phyloP scores from a whole-genome alignment of 2,329 filamentous ascomycete species.

The Exophiala aquamarina region DNA sequence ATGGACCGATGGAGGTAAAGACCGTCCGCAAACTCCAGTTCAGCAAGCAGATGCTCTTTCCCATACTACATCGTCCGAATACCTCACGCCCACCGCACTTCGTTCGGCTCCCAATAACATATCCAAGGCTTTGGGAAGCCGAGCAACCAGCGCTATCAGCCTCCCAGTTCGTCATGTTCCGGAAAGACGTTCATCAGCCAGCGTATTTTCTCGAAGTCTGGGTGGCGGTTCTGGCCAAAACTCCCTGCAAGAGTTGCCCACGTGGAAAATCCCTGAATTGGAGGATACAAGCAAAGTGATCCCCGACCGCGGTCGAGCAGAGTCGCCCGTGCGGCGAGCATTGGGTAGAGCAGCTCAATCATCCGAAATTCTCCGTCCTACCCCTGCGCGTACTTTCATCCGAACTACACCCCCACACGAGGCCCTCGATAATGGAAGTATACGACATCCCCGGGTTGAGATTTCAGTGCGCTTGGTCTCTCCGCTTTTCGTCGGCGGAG shows the following conservation, averaged over 20 bases:
- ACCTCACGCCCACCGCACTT: slow-evolving; percentile 15
- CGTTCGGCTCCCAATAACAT: slow-evolving; percentile 5
- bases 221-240: slow-evolving; percentile 14
- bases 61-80: slow-evolving; percentile 22
- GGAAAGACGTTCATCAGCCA: slow-evolving; percentile 26
- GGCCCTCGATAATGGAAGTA: slow-evolving; percentile 49
- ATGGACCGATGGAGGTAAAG: slow-evolving; percentile 17
- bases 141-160: slow-evolving; percentile 25
- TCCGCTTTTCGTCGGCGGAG: slow-evolving; percentile 56
- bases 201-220: slow-evolving; percentile 21
- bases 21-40: slow-evolving; percentile 13
- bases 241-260: slow-evolving; percentile 26
- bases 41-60: slow-evolving; percentile 13
- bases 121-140: slow-evolving; percentile 15
- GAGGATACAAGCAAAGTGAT: slow-evolving; percentile 33
- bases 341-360: slow-evolving; percentile 43
- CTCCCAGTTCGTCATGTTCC: slow-evolving; percentile 24
- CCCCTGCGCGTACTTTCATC: slow-evolving; percentile 51
- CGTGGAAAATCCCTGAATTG: slow-evolving; percentile 25
- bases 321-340: slow-evolving; percentile 50
- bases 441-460: slow-evolving; percentile 50
- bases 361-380: slow-evolving; percentile 41
- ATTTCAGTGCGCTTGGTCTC: slow-evolving; percentile 52
- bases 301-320: slow-evolving; percentile 44
- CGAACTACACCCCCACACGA: slow-evolving; percentile 48